Percentiles rank a stretch among this genome's conserved stretches.
phyloP scores from a whole-genome alignment of 345 rosid genomes.

The Lepidium sativum region DNA sequence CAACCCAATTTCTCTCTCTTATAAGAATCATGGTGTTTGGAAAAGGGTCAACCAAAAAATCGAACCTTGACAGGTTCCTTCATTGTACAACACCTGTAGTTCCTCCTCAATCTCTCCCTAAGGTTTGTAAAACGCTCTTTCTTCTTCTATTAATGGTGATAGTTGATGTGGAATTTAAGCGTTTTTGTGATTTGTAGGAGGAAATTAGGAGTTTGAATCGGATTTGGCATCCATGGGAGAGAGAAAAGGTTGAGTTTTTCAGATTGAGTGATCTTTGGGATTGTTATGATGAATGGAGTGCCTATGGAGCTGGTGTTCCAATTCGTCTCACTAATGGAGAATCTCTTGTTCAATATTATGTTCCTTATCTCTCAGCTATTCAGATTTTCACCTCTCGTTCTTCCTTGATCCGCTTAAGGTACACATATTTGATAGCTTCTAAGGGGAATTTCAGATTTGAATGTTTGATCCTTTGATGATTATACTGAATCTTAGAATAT shows the following conservation, averaged over 20 bases:
- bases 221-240: constrained; percentile 92
- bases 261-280: constrained; percentile 80
- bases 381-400: constrained; percentile 86
- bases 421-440: not conserved
- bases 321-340: constrained; percentile 53
- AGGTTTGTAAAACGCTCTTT: constrained; percentile 37
- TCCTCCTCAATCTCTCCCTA: constrained; percentile 72
- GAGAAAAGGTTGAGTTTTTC: constrained; percentile 81
- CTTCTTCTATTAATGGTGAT: not conserved
- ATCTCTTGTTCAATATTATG: constrained; percentile 89
- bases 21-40: constrained; percentile 46
- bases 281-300: constrained; percentile 97
- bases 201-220: constrained; percentile 79
- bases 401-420: constrained; percentile 66
- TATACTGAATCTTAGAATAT: not conserved
- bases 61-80: constrained; percentile 82
- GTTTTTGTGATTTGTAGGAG: constrained; percentile 34
- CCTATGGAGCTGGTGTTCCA: constrained; percentile 98
- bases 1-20: constrained; percentile 25
- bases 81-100: constrained; percentile 71
- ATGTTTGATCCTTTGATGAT: not conserved
- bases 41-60: constrained; percentile 54
- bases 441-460: not conserved
- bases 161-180: not conserved
- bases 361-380: constrained; percentile 93